Percentiles rank a stretch among this genome's conserved stretches.
Conservation (phyloP, 2,329 filamentous ascomycete species). For the Exophiala spinifera region DNA sequence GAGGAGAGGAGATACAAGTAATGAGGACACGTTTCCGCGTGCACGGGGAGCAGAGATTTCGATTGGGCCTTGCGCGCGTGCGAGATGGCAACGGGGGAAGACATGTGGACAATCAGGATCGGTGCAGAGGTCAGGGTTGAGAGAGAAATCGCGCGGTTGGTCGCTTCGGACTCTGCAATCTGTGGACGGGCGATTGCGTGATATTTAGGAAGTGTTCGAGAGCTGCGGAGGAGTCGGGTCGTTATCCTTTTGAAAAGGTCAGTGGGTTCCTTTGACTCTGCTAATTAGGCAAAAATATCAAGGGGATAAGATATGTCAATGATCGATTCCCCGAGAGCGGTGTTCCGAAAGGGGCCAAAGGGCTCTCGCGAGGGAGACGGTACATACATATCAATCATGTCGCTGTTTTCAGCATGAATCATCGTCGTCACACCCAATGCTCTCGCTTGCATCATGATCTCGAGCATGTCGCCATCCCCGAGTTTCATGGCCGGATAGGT, state of each 20-base stretch:
- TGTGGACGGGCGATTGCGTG: conserved; percentile 43
- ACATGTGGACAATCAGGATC: conserved; percentile 55
- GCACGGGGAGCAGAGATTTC: conserved; percentile 48
- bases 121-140: conserved; percentile 51
- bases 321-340: background rate
- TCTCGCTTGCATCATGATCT: conserved; percentile 43
- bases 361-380: background rate
- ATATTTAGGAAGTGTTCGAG: conserved; percentile 35
- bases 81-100: conserved; percentile 45
- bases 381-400: conserved; percentile 40
- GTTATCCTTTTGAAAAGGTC: conserved; percentile 31
- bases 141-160: conserved; percentile 51
- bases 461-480: conserved; percentile 41
- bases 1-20: conserved; percentile 54
- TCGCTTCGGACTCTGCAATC: conserved; percentile 45
- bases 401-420: conserved; percentile 48
- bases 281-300: too few species aligned
- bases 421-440: conserved; percentile 45
- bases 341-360: background rate
- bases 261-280: conserved; percentile 8
- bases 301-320: too few species aligned
- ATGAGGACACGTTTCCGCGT: conserved; percentile 59
- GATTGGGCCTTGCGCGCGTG: conserved; percentile 53
- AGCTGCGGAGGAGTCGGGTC: conserved; percentile 18
- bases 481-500: conserved; percentile 45